phyloP scores from a whole-genome alignment of 306 rosid species.

The Pueraria montana region DNA sequence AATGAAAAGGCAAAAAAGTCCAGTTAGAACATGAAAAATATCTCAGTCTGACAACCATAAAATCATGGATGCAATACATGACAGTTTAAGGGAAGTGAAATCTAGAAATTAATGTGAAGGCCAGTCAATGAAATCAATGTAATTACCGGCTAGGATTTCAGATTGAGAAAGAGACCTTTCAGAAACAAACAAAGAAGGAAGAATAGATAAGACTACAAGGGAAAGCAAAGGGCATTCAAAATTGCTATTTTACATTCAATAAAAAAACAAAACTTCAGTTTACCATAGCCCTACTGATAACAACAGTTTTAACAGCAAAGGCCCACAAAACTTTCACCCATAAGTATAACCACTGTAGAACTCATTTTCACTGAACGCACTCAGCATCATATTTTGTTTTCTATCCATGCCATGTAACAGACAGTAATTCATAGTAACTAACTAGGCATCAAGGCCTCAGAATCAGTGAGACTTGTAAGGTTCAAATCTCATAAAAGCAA shows the following conservation, averaged over 20 bases:
- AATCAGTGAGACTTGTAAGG: conserved; percentile 11
- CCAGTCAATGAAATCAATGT: conserved; percentile 58
- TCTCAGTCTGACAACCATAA: conserved; percentile 67
- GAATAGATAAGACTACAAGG: conserved; percentile 56
- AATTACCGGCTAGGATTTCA: conserved; percentile 65
- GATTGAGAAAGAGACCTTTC: conserved; percentile 68
- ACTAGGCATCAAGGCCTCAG: conserved; percentile 25
- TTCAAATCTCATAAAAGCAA: conserved; percentile 21
- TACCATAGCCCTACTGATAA: conserved; percentile 56
- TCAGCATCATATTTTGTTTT: conserved; percentile 24
- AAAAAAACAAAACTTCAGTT: conserved; percentile 55
- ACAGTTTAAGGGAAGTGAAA: conserved; percentile 44
- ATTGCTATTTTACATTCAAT: conserved; percentile 52
- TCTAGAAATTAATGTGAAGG: conserved; percentile 47
- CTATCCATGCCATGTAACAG: background rate
- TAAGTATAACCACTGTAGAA: conserved; percentile 32
- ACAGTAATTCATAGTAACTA: conserved; percentile 45
- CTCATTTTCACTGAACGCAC: conserved; percentile 47
- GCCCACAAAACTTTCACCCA: conserved; percentile 60
- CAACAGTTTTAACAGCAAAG: conserved; percentile 65
- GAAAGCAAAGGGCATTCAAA: conserved; percentile 54
- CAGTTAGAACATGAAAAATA: conserved; percentile 84
- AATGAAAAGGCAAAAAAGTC: conserved; percentile 69
- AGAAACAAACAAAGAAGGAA: conserved; percentile 62
- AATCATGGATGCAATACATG: conserved; percentile 60